These are phyloP conservation scores for Alnus glutinosa DNA, from an alignment of 306 rosid genomes.

Conservation along the genomic window DNA sequence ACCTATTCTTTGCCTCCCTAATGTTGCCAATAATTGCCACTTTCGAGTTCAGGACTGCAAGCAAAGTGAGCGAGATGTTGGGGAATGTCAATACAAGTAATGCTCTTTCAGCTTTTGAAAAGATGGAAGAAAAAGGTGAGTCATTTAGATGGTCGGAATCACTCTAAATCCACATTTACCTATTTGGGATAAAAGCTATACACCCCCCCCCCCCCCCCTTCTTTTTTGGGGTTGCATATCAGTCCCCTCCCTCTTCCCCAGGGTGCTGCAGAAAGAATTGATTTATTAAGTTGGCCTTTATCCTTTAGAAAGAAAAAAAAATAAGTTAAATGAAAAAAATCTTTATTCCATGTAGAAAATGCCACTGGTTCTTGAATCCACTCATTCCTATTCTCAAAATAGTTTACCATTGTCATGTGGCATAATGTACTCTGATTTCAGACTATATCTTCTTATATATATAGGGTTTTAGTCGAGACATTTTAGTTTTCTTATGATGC, in stretches of 20 bases:
- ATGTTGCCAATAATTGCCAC: conserved; percentile 29
- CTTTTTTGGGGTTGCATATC: neutral
- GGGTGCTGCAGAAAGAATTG: neutral
- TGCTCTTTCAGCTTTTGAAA: conserved; percentile 92
- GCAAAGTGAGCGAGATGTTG: conserved; percentile 85
- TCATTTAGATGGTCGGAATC: conserved; percentile 13
- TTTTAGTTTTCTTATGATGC: conserved; percentile 8
- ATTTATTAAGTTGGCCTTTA: neutral
- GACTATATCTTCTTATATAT: neutral
- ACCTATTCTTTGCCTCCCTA: neutral
- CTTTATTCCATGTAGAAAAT: neutral
- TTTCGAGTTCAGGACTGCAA: conserved; percentile 71
- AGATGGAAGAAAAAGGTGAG: conserved; percentile 99
- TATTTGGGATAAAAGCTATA: conserved; percentile 1
- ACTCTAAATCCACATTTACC: neutral
- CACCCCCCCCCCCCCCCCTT: neutral
- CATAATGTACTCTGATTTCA: neutral
- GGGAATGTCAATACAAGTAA: conserved; percentile 93
- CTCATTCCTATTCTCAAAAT: neutral
- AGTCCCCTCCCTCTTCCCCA: neutral
- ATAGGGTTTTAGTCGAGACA: conserved; percentile 14
- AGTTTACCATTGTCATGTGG: neutral
- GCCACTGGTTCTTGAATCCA: neutral
- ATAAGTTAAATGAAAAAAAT: neutral
- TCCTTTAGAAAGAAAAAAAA: neutral